phyloP scores from a whole-genome alignment of 2,329 filamentous ascomycete species.

The Claviceps pusilla region DNA sequence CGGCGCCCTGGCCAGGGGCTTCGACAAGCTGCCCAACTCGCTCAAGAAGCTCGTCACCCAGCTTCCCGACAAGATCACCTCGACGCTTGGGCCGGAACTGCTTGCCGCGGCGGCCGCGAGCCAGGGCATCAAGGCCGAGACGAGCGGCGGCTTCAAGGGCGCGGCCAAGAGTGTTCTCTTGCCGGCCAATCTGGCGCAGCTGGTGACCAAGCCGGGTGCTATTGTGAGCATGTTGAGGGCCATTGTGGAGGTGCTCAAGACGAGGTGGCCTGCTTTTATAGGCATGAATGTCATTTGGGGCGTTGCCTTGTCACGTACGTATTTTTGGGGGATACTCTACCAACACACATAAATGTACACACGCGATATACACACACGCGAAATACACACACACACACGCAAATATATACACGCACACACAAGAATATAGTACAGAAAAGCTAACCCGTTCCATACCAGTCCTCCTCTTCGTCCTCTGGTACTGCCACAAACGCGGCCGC shows the following conservation, averaged over 20 bases:
- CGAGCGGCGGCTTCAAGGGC: slow-evolving; percentile 41
- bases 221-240: slow-evolving; percentile 71
- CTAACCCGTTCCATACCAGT: slow-evolving; percentile 32
- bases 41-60: slow-evolving; percentile 76
- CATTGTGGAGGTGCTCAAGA: slow-evolving; percentile 79
- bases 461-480: slow-evolving; percentile 89
- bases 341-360: too few relatives aligned
- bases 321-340: too few relatives aligned
- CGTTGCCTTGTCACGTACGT: slow-evolving; percentile 65
- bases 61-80: slow-evolving; percentile 68
- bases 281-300: slow-evolving; percentile 88
- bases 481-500: slow-evolving; percentile 87
- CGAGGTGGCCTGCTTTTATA: slow-evolving; percentile 78
- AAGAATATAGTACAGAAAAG: too few relatives aligned
- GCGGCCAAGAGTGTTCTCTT: slow-evolving; percentile 52
- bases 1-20: slow-evolving; percentile 42
- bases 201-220: slow-evolving; percentile 77
- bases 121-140: slow-evolving; percentile 45
- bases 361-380: too few relatives aligned
- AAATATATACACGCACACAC: neutral
- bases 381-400: neutral
- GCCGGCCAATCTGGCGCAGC: slow-evolving; percentile 58
- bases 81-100: slow-evolving; percentile 63
- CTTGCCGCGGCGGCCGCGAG: slow-evolving; percentile 66
- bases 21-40: slow-evolving; percentile 57